Conservation (phyloP, 2,329 filamentous ascomycete species). For the Xylariaceae sp. region DNA sequence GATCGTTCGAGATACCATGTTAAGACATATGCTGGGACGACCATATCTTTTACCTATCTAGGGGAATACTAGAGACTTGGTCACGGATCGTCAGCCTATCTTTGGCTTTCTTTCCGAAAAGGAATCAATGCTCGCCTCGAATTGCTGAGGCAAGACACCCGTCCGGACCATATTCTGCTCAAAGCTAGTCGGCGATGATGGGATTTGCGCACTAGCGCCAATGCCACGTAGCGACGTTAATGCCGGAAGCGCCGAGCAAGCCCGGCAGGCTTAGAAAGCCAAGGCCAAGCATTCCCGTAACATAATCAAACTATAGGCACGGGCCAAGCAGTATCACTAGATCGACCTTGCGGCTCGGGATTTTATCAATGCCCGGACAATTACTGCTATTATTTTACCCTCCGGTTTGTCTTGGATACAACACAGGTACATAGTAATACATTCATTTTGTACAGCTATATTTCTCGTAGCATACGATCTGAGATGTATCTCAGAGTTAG, state of each 20-base stretch:
- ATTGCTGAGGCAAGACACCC: neutral
- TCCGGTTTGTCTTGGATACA: conserved; percentile 7
- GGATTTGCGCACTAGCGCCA: conserved; percentile 9
- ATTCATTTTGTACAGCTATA: conserved; percentile 34
- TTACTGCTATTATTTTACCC: neutral
- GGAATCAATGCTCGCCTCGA: conserved; percentile 2
- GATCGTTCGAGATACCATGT: neutral
- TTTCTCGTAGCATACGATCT: conserved; percentile 16
- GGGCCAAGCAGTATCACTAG: conserved; percentile 3
- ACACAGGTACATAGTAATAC: conserved; percentile 36
- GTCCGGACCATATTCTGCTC: conserved; percentile 9
- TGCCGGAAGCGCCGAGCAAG: conserved; percentile 18
- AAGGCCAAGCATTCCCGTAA: conserved; percentile 13
- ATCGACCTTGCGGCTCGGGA: conserved; percentile 3
- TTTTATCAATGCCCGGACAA: conserved; percentile 2
- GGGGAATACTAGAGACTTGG: conserved; percentile 9
- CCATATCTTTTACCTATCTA: neutral
- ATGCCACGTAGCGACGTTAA: conserved; percentile 9
- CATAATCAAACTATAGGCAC: conserved; percentile 17
- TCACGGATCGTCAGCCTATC: conserved; percentile 1
- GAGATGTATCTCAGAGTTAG: conserved; percentile 12
- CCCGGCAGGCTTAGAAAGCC: conserved; percentile 6
- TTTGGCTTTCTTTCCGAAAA: conserved; percentile 1
- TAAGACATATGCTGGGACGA: neutral
- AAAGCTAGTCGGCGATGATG: conserved; percentile 7